Evolutionary conservation across 2,329 filamentous ascomycete genomes (phyloP).

Genomic region (Cladosporium sphaerospermum): DNA sequence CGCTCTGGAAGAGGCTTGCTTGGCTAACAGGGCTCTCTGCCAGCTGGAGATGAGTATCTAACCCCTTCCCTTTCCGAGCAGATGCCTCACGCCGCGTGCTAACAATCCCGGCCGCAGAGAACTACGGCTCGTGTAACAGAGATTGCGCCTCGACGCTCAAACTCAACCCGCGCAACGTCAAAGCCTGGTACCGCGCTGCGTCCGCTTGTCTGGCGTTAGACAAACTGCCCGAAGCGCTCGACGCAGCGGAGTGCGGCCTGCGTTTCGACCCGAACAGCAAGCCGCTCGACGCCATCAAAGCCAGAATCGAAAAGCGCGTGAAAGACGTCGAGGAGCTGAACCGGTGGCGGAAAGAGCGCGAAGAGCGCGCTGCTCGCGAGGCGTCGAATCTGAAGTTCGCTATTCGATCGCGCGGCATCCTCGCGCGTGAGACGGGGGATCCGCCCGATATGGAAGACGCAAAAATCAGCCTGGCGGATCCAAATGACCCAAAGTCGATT

Average conservation of each 20-base stretch:
- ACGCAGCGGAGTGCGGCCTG: slow-evolving; percentile 69
- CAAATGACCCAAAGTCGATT: slow-evolving; percentile 63
- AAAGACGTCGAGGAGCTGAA: slow-evolving; percentile 51
- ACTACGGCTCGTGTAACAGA: slow-evolving; percentile 78
- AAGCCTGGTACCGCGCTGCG: slow-evolving; percentile 83
- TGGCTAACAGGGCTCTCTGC: slow-evolving; percentile 83
- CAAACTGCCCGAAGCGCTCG: slow-evolving; percentile 71
- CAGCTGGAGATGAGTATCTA: slow-evolving; percentile 69
- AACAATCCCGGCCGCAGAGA: slow-evolving; percentile 47
- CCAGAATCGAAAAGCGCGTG: slow-evolving; percentile 58
- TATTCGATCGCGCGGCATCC: slow-evolving; percentile 65
- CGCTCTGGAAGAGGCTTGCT: slow-evolving; percentile 65
- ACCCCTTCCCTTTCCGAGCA: slow-evolving; percentile 13
- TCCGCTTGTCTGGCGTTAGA: slow-evolving; percentile 72
- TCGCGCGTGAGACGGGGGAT: slow-evolving; percentile 57
- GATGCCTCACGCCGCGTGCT: slow-evolving; percentile 13
- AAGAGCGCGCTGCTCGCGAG: slow-evolving; percentile 51
- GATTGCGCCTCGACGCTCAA: slow-evolving; percentile 77
- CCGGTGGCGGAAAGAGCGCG: slow-evolving; percentile 50
- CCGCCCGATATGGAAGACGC: slow-evolving; percentile 88
- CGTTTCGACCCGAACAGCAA: slow-evolving; percentile 64
- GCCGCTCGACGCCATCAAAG: slow-evolving; percentile 55
- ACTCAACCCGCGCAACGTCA: slow-evolving; percentile 74
- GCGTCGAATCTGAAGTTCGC: slow-evolving; percentile 45
- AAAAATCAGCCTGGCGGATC: slow-evolving; percentile 61